Conservation (phyloP, 1,284 basidiomycete genomes). For the Fistulinella cinereoalba region DNA sequence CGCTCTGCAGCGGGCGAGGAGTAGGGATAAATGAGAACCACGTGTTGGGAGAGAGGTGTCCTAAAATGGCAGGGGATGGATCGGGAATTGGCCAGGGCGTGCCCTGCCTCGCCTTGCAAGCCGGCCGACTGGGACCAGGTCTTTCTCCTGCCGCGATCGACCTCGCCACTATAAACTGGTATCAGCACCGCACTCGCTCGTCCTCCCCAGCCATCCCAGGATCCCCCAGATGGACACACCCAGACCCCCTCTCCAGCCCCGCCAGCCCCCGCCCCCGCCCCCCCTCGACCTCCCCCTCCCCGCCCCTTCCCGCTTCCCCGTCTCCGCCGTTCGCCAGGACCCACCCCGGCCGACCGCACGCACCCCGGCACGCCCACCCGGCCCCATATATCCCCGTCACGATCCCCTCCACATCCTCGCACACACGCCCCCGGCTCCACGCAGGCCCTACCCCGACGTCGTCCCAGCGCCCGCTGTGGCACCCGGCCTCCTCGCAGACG, state of each 20-base stretch:
- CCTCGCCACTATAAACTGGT: no score
- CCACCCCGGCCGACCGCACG: constrained; percentile 19
- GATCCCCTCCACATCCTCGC: constrained; percentile 34
- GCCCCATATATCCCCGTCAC: constrained; percentile 30
- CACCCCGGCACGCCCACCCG: constrained; percentile 24
- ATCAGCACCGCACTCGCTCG: no score
- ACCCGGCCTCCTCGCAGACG: constrained; percentile 32
- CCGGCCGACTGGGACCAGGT: constrained; percentile 31
- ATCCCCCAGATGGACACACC: constrained; percentile 1
- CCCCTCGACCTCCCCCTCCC: constrained; percentile 19
- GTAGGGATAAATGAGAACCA: constrained; percentile 22
- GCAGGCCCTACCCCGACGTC: constrained; percentile 18
- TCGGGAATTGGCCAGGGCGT: constrained; percentile 32
- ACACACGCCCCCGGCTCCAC: constrained; percentile 23
- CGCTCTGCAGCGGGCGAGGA: no score
- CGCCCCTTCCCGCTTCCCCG: constrained; percentile 28
- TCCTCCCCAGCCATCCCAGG: no score
- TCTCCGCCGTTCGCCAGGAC: constrained; percentile 32
- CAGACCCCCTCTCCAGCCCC: constrained; percentile 16
- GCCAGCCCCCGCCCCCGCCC: constrained; percentile 14
- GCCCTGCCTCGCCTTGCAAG: constrained; percentile 33
- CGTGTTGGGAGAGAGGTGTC: constrained; percentile 30
- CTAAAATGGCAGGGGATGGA: constrained; percentile 22
- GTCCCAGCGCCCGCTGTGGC: constrained; percentile 27
- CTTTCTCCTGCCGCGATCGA: no score